Percentiles rank a stretch among this genome's conserved stretches.
Evolutionary conservation across 1,284 basidiomycete genomes (phyloP).

Genomic region (Pascua guehoae): DNA sequence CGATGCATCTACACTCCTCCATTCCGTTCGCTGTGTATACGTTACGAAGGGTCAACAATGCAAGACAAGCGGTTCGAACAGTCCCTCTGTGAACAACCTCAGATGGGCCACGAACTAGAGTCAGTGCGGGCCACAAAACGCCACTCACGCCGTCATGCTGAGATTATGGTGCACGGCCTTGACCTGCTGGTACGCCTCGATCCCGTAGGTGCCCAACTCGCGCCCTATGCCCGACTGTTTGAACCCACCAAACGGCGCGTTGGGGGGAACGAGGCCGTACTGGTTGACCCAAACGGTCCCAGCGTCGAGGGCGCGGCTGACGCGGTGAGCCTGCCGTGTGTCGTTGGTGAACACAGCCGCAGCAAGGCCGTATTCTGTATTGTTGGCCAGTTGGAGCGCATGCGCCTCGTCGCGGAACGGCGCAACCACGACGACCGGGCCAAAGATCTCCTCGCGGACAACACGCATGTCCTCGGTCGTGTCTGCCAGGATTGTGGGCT

Average conservation of each 20-base stretch:
- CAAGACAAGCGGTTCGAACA: too few relatives aligned
- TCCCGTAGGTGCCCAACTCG: conserved; percentile 81
- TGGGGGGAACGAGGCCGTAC: conserved; percentile 74
- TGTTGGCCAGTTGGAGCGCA: conserved; percentile 69
- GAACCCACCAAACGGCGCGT: conserved; percentile 90
- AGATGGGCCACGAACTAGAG: too few relatives aligned
- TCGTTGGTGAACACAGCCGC: conserved; percentile 85
- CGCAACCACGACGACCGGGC: conserved; percentile 50
- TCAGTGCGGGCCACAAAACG: too few relatives aligned
- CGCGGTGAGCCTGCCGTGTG: conserved; percentile 80
- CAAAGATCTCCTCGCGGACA: conserved; percentile 51
- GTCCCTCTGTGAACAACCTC: too few relatives aligned
- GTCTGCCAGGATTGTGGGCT: conserved; percentile 49
- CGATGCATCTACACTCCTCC: too few relatives aligned
- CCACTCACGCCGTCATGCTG: too few relatives aligned
- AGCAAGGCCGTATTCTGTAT: conserved; percentile 79
- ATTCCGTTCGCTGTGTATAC: too few relatives aligned
- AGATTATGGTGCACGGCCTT: too few relatives aligned
- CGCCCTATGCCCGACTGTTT: conserved; percentile 75
- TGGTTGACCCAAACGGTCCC: conserved; percentile 82
- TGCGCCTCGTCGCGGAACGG: conserved; percentile 50
- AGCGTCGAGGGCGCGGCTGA: conserved; percentile 74
- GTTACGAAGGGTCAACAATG: too few relatives aligned
- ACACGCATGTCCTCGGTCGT: conserved; percentile 37
- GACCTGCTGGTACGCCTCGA: conserved; percentile 61